Percentiles rank a stretch among this genome's conserved stretches.
These are phyloP conservation scores for Coemansia sp. DNA, from an alignment of 192 early-diverging fungal genomes.

Conservation along the genomic window DNA sequence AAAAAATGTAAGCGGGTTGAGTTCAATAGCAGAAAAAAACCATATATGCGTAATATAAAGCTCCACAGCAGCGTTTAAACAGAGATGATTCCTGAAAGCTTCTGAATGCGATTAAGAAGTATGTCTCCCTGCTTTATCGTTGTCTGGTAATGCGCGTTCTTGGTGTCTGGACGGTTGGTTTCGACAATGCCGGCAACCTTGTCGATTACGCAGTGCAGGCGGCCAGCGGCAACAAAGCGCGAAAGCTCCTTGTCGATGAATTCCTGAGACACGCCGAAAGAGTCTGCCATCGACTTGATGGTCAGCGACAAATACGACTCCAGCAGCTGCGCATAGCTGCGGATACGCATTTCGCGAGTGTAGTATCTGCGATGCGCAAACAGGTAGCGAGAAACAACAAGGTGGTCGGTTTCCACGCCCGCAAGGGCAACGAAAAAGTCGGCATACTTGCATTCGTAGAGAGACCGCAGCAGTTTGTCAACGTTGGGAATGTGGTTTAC, in stretches of 20 bases:
- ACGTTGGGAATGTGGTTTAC: constrained; percentile 85
- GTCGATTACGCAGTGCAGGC: constrained; percentile 98
- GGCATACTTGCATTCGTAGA: constrained; percentile 90
- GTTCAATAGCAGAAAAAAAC: too few relatives aligned
- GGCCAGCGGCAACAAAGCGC: constrained; percentile 91
- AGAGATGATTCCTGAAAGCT: constrained; percentile 89
- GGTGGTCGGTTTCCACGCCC: constrained; percentile 68
- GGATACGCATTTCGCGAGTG: constrained; percentile 98
- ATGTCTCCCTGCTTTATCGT: constrained; percentile 96
- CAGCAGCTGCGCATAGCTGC: constrained; percentile 91
- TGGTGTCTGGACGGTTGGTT: constrained; percentile 96
- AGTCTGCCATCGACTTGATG: constrained; percentile 91
- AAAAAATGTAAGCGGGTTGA: too few relatives aligned
- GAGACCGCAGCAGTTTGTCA: constrained; percentile 74
- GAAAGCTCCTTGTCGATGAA: constrained; percentile 97
- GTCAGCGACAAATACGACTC: constrained; percentile 94
- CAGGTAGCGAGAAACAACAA: constrained; percentile 77
- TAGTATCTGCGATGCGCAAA: constrained; percentile 87
- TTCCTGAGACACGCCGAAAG: constrained; percentile 93
- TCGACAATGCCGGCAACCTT: constrained; percentile 97
- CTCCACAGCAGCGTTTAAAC: constrained; percentile 52
- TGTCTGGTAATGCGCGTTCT: constrained; percentile 97
- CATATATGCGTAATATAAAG: too few relatives aligned
- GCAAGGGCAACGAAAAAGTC: constrained; percentile 91
- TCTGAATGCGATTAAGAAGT: constrained; percentile 93